Percentiles rank a stretch among this genome's conserved stretches.
Evolutionary conservation across 75 land plant genomes (phyloP).

Genomic region (Chamaecyparis obtusa): DNA sequence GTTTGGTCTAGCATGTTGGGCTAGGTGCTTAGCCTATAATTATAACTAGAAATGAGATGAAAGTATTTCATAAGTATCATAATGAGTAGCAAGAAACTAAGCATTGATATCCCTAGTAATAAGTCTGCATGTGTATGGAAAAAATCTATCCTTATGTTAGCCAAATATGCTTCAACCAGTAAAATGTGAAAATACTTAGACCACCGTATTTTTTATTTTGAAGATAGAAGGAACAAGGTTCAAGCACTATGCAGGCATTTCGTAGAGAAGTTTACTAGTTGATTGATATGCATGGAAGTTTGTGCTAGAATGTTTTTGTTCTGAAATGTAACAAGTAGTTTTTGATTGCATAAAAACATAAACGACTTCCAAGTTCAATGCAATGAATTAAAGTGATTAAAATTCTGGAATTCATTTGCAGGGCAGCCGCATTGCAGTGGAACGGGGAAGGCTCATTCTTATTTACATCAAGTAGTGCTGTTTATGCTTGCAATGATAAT

Average conservation of each 20-base stretch:
- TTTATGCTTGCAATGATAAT: slow-evolving; percentile 83
- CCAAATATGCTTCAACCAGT: not conserved
- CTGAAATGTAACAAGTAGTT: not conserved
- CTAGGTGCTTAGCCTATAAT: not conserved
- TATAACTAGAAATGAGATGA: not conserved
- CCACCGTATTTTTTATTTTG: not conserved
- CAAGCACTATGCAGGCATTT: not conserved
- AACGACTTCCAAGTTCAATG: not conserved
- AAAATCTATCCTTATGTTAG: not conserved
- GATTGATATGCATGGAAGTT: not conserved
- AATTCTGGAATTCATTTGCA: slow-evolving; percentile 20
- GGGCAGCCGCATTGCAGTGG: slow-evolving; percentile 79
- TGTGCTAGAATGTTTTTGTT: not conserved
- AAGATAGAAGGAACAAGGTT: not conserved
- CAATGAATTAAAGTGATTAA: not conserved
- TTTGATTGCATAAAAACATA: slow-evolving; percentile 1
- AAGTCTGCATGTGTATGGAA: not conserved
- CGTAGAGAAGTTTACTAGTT: not conserved
- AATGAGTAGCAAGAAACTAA: not conserved
- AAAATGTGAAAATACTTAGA: not conserved
- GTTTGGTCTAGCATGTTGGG: not conserved
- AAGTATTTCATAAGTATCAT: not conserved
- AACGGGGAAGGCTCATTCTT: slow-evolving; percentile 84
- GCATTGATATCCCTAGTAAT: not conserved
- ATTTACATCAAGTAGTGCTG: slow-evolving; percentile 93